Conservation (phyloP, 176 grass and related monocot species). For the Tuctoria greenei region DNA sequence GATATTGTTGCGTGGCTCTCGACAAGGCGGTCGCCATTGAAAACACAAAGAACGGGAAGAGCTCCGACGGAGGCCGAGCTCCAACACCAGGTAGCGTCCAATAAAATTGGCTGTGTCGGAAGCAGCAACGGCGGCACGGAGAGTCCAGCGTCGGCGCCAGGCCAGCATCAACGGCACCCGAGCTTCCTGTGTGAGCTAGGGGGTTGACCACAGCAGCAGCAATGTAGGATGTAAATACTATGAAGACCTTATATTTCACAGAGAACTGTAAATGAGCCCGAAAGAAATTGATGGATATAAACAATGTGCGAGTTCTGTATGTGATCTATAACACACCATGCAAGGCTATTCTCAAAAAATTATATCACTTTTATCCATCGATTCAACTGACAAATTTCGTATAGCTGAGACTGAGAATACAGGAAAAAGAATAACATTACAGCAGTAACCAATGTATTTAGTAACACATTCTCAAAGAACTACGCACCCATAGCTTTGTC, state of each 20-base stretch:
- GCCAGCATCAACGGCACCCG: slow-evolving; percentile 4
- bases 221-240: slow-evolving; percentile 61
- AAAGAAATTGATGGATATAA: not conserved
- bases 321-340: slow-evolving; percentile 37
- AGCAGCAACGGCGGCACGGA: not conserved
- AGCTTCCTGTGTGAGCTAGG: slow-evolving; percentile 54
- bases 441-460: slow-evolving; percentile 43
- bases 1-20: slow-evolving; percentile 86
- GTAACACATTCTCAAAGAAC: slow-evolving; percentile 33
- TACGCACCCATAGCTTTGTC: slow-evolving; percentile 42
- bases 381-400: slow-evolving; percentile 29
- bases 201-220: slow-evolving; percentile 42
- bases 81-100: not conserved
- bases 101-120: not conserved
- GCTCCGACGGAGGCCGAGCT: not conserved
- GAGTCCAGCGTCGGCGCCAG: not conserved
- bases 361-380: slow-evolving; percentile 41
- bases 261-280: not conserved
- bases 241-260: not conserved
- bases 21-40: slow-evolving; percentile 32
- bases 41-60: not conserved
- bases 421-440: slow-evolving; percentile 52
- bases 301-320: not conserved
- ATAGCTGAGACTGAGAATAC: slow-evolving; percentile 34
- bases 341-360: slow-evolving; percentile 40